phyloP scores from a whole-genome alignment of 148 eudicot genomes.

The Heliamphora exappendiculata region DNA sequence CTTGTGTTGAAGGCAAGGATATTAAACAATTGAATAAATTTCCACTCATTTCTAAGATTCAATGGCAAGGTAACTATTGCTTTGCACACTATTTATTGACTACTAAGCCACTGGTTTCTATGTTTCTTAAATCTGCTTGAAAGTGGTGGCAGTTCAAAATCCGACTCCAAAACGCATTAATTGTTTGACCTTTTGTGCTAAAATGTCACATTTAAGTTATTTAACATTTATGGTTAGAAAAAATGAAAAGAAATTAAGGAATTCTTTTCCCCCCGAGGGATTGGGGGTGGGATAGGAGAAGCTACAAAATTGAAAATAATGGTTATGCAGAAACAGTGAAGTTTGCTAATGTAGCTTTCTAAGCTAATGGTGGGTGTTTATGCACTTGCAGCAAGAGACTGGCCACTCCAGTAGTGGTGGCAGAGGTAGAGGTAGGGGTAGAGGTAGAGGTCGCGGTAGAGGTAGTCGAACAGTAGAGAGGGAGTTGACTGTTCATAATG shows the following conservation, averaged over 20 bases:
- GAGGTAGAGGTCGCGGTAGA: slow-evolving; percentile 33
- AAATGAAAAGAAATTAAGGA: too few species aligned
- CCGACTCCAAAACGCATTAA: not conserved
- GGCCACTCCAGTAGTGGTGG: slow-evolving; percentile 23
- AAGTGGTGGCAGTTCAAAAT: not conserved
- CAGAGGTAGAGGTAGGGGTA: slow-evolving; percentile 34
- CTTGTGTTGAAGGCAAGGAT: not conserved
- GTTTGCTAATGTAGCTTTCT: not conserved
- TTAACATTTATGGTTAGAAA: not conserved
- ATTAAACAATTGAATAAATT: not conserved
- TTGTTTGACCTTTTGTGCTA: not conserved
- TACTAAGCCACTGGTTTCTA: not conserved
- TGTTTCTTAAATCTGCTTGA: not conserved
- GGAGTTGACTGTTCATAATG: slow-evolving; percentile 5
- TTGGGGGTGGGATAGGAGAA: not conserved
- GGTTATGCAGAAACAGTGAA: not conserved
- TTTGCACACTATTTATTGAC: not conserved
- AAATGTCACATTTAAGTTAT: not conserved
- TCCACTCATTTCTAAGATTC: not conserved
- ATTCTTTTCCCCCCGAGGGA: too few species aligned
- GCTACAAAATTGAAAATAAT: not conserved
- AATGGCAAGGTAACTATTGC: slow-evolving; percentile 5
- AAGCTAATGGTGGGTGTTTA: not conserved
- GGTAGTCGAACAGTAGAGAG: slow-evolving; percentile 19
- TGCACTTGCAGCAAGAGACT: slow-evolving; percentile 21